These are phyloP conservation scores for Passiflora organensis DNA, from an alignment of 345 rosid genomes.

Conservation along the genomic window DNA sequence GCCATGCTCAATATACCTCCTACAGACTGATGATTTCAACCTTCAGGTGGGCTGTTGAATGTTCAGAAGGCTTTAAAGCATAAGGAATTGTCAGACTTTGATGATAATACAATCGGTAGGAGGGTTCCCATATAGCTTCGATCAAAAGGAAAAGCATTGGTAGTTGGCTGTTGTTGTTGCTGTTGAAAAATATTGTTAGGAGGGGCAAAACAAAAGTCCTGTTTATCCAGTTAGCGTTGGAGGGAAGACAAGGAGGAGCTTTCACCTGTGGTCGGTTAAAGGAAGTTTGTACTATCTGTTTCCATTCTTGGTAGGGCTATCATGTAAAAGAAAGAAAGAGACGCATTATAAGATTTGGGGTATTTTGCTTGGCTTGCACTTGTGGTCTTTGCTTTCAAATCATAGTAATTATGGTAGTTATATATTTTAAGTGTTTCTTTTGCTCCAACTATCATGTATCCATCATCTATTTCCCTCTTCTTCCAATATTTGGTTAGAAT, in stretches of 20 bases:
- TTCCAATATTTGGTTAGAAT: too few relatives aligned
- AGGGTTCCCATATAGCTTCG: background rate
- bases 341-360: slow-evolving; percentile 2
- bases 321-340: slow-evolving; percentile 5
- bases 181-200: slow-evolving; percentile 2
- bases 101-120: background rate
- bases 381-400: slow-evolving; percentile 13
- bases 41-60: too few relatives aligned
- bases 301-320: slow-evolving; percentile 12
- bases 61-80: too few relatives aligned
- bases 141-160: background rate
- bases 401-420: too few relatives aligned
- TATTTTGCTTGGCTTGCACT: slow-evolving; percentile 39
- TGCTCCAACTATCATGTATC: too few relatives aligned
- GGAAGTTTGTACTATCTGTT: slow-evolving; percentile 2
- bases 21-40: too few relatives aligned
- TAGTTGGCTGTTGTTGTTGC: slow-evolving; percentile 11
- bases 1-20: slow-evolving; percentile 22
- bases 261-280: slow-evolving; percentile 27
- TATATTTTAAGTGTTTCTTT: too few relatives aligned
- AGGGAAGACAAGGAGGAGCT: slow-evolving; percentile 54
- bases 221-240: background rate
- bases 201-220: background rate
- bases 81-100: background rate
- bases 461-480: too few relatives aligned